phyloP scores from a whole-genome alignment of 2,329 filamentous ascomycete genomes.

The Cadophora gregata region DNA sequence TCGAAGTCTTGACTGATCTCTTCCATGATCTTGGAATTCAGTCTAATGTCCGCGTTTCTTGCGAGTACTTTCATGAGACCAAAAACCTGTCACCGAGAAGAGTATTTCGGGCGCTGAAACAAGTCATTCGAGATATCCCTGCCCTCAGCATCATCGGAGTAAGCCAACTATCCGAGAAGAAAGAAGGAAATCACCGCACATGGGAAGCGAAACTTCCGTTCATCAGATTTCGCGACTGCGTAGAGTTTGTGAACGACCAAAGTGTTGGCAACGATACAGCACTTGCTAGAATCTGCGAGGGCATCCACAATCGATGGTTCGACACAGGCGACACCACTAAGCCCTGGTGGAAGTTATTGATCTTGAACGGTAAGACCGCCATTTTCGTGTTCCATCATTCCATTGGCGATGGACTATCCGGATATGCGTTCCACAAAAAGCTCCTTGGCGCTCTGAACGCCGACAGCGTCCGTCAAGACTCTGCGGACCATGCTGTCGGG shows the following conservation, averaged over 20 bases:
- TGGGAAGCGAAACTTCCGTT: constrained; percentile 26
- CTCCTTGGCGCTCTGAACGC: constrained; percentile 26
- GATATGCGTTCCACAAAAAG: constrained; percentile 30
- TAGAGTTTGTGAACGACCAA: constrained; percentile 24
- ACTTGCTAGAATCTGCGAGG: constrained; percentile 17
- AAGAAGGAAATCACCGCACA: constrained; percentile 23
- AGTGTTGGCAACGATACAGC: constrained; percentile 5
- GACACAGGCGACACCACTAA: constrained; percentile 26
- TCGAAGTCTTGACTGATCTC: constrained; percentile 25
- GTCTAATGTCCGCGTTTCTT: constrained; percentile 29
- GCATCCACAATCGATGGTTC: constrained; percentile 32
- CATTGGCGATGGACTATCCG: constrained; percentile 29
- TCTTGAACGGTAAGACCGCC: constrained; percentile 19
- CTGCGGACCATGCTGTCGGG: background rate
- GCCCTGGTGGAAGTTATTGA: constrained; percentile 29
- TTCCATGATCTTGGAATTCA: constrained; percentile 31
- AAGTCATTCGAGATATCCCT: constrained; percentile 28
- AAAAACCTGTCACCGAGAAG: constrained; percentile 13
- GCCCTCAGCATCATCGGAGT: constrained; percentile 26
- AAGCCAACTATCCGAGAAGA: constrained; percentile 21
- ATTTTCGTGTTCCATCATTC: constrained; percentile 28
- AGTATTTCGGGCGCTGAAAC: constrained; percentile 21
- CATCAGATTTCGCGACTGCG: constrained; percentile 25
- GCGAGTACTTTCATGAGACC: constrained; percentile 20
- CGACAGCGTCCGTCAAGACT: background rate